Evolutionary conservation across 140 eudicot genomes (phyloP).

Genomic region (Flaveria floridana): DNA sequence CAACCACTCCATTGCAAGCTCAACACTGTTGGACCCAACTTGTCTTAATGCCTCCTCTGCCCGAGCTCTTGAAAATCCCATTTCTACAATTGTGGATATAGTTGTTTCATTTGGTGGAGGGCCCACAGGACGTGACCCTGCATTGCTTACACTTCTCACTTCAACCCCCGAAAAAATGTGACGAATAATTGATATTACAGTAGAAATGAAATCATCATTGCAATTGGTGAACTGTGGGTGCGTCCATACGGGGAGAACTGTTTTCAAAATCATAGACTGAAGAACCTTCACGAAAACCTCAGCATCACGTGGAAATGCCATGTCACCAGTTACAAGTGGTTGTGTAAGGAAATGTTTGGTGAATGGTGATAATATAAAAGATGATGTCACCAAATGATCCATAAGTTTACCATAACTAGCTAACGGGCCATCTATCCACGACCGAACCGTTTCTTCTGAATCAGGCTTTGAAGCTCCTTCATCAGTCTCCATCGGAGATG

Average conservation of each 20-base stretch:
- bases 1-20: constrained; percentile 99
- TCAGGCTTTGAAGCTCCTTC: constrained; percentile 58
- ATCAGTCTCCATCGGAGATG: constrained; percentile 98
- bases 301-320: constrained; percentile 75
- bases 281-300: constrained; percentile 86
- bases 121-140: constrained; percentile 59
- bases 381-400: constrained; percentile 94
- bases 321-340: constrained; percentile 66
- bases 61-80: constrained; percentile 93
- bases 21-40: constrained; percentile 94
- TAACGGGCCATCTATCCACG: constrained; percentile 78
- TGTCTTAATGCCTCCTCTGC: constrained; percentile 98
- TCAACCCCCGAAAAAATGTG: constrained; percentile 92
- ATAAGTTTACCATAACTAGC: constrained; percentile 81
- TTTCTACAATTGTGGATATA: constrained; percentile 86
- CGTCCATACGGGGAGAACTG: constrained; percentile 86
- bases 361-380: constrained; percentile 73
- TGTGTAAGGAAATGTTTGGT: constrained; percentile 87
- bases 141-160: constrained; percentile 60
- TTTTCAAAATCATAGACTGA: constrained; percentile 82
- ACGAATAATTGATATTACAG: constrained; percentile 66
- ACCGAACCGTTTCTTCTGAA: constrained; percentile 56
- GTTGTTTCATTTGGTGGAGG: constrained; percentile 96
- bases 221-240: constrained; percentile 80
- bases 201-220: constrained; percentile 66